Base-by-base conservation (phyloP, 345 rosid genomes). In the Gynandropsis gynandra region DNA sequence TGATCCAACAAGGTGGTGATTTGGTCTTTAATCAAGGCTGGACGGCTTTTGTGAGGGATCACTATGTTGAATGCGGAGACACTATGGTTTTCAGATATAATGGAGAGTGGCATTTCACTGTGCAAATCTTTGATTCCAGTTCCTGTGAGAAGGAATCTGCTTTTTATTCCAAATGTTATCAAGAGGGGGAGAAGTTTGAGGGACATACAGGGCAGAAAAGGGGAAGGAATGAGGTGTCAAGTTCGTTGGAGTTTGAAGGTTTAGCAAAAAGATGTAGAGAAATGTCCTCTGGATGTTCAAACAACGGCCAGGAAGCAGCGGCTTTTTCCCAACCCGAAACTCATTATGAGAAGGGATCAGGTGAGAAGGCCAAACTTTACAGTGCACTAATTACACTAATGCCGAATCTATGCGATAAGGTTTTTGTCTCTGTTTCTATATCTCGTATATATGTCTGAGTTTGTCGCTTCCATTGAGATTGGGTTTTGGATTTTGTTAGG, bases 141-240 rank as follows among this genome's bases (percentile, higher is more conserved):
- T 50, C 67, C 0, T 78, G 87, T 41, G 81, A 78, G 76, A 78
- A 75, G 57, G 81, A 81, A 46, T 64, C 70, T 27, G 76, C 78
- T 0, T 73, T 75, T 62, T 52, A 65, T 58, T 58, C 76, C 33
- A 65, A 49, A 55, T 62, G 78, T 63, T 68, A 64, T 55, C 80
- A 70, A 55, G 70, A 48, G 42, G 47, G 37, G 35, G 40, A 67
- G 17, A 62, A 31, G 19, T 58, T 38, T 44, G 29, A 47, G 45
- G 42, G 33, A 48, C 57, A 14, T 32, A 20, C 9, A 38, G 64
- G 70, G 18, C 42, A 49, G 50, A 77, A 73, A 62, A 71, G 75
- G 61, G 69, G 43, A 21, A 71, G 75, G 56, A 78, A 70, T 37
- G 76, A 47, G 47, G 42, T 20, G 9, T 59, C 52, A 42, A 50